Evolutionary conservation across 306 rosid genomes (phyloP), one percentile per base, ranked within the genome.

Genomic region (Luffa aegyptiaca): DNA sequence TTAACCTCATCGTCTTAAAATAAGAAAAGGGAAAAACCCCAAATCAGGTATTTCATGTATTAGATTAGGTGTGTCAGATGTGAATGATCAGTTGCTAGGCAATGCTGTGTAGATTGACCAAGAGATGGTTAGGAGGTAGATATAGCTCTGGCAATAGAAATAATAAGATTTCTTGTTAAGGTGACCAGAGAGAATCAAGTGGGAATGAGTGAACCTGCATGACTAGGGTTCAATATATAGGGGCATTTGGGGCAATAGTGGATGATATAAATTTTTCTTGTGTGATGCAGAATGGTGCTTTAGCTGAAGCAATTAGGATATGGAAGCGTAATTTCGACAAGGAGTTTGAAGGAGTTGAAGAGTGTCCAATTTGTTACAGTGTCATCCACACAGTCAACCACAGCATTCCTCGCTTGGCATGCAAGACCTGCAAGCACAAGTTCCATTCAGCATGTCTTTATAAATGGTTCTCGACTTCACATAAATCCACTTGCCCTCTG

Each of bases 401-500:
- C 84, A 80, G 97, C 83, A 90, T 95, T 83, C 98, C 98, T 16
- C 92, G 94, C 75, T 97, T 95, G 49, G 93, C 97, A 51, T 95
- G 98, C 97, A 91, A 82, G 88, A 95, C 98, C 35, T 95, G 98
- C 97, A 95, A 92, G 85, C 97, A 92, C 92, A 95, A 92, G 83
- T 95, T 95, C 89, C 98, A 95, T 81, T 88, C 97, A 39, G 97
- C 97, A 49, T 92, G 97, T 83, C 97, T 95, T 57, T 92, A 86
- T 69, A 95, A 91, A 82, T 95, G 98, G 97, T 92, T 95, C 87
- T 90, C 97, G 35, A 94, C 98, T 65, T 94, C 98, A 73, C 98
- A 92, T 84, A 95, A 95, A 87, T 95, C 98, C 83, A 84, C 97
- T 48, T 95, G 97, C 84, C 98, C 98, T 1, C 53, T 92, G 83